Base-by-base conservation (phyloP, 208 protist species). In the Trypanosoma mega region DNA sequence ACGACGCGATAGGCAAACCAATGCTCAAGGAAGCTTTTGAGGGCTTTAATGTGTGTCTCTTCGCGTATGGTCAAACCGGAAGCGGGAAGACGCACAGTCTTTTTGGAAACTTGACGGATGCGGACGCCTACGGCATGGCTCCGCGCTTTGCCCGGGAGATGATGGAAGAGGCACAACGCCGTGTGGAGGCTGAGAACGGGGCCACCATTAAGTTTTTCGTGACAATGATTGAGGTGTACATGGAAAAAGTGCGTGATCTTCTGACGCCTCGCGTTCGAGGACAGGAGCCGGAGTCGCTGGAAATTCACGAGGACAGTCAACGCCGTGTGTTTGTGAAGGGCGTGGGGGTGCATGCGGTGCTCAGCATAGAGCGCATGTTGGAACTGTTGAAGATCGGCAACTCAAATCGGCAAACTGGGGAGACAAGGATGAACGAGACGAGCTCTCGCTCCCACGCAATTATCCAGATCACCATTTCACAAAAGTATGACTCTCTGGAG, bases 381-480 rank as follows among this genome's bases (percentile, higher is more conserved):
- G 69, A 84, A 43, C 49, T 84, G n/a, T 55, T 94, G 4, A 71
- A 73, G 34, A 44, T 62, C 36, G 87, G 84, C 20, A 84, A 90
- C 26, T 49, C 63, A 1, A 76, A 75, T 52, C 63, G 84, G 1
- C 80, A 75, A 29, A 78, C 76, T 27, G 78, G 64, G 3, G 78
- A 80, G 52, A 92, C 81, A 30, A 58, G 58, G 39, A 90, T 92
- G 85, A 92, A 92, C 56, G 71, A 82, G 21, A 64, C 56, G 4
- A 88, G 92, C 72, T 97, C 86, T 23, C 86, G 97, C 23, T 98
- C 97, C 27, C 97, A 99, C 72, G 97, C 97, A n/a, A 98, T 99
- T 50, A 85, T 99, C 62, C 70, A 93, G 61, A 78, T 99, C 39
- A 84, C 90, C 18, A 66, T 85, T 41, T 82, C 69, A 23, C 80